phyloP scores from a whole-genome alignment of 2,329 filamentous ascomycete species.

The Nothophoma quercina region DNA sequence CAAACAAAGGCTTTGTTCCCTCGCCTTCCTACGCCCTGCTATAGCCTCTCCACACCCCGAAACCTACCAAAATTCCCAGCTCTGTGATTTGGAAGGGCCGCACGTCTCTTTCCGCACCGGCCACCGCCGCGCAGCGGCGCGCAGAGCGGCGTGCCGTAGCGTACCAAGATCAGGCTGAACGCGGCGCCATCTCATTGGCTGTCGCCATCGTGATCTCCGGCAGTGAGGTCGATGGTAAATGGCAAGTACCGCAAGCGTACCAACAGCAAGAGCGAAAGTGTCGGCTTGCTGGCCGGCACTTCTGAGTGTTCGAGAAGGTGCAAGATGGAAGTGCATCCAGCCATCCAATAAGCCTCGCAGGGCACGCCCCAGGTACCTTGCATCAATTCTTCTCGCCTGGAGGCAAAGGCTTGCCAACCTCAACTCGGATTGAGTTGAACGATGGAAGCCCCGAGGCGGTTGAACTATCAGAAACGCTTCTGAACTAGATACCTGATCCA shows the following conservation, averaged over 20 bases:
- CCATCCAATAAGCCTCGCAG: too few species aligned
- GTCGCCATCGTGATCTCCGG: constrained; percentile 4
- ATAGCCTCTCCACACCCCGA: neutral
- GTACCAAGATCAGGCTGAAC: constrained; percentile 5
- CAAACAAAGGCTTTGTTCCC: neutral
- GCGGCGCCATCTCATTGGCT: neutral
- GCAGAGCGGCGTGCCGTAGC: neutral
- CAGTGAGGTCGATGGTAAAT: neutral
- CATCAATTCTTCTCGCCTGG: too few species aligned
- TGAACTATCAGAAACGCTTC: too few species aligned
- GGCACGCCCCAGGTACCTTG: too few species aligned
- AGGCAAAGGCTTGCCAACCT: too few species aligned
- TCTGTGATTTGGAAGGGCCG: constrained; percentile 7
- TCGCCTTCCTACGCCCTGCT: neutral
- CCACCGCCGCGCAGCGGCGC: constrained; percentile 1
- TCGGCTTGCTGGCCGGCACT: too few species aligned
- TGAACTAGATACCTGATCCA: too few species aligned
- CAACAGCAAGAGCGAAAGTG: too few species aligned
- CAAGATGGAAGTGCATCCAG: too few species aligned
- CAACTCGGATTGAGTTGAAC: too few species aligned
- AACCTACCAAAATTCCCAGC: neutral
- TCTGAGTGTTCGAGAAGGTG: too few species aligned
- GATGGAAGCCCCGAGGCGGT: too few species aligned
- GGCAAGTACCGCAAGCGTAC: constrained; percentile 3
- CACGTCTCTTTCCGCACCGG: constrained; percentile 7